A percentile compares a stretch with the other conserved stretches of the same genome.
Conservation (phyloP, 2,329 filamentous ascomycete genomes). For the Furcasterigmium sp. region DNA sequence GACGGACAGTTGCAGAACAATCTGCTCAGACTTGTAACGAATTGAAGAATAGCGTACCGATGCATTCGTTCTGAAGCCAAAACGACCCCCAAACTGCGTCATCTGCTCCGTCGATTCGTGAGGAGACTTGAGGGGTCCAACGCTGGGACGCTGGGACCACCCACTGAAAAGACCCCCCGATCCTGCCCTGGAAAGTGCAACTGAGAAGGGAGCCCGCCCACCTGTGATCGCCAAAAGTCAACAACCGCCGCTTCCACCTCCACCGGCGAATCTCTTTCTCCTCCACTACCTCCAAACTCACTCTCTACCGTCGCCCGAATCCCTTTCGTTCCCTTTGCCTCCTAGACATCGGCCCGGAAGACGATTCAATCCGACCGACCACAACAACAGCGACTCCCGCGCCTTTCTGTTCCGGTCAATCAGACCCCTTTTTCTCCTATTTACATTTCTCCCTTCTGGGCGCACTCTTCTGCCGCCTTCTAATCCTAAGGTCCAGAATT, state of each 20-base stretch:
- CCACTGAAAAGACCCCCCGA: neutral
- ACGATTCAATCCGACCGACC: conserved; percentile 4
- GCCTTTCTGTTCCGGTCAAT: conserved; percentile 1
- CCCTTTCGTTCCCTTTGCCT: conserved; percentile 16
- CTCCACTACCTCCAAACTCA: neutral
- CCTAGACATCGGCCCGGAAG: conserved; percentile 9
- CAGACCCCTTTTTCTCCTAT: neutral
- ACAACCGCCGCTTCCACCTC: neutral
- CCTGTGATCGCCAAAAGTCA: neutral
- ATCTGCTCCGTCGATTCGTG: too few relatives aligned
- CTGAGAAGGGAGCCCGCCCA: neutral
- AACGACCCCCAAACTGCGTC: too few relatives aligned
- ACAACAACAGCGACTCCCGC: conserved; percentile 1
- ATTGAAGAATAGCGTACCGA: too few relatives aligned
- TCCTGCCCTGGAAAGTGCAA: neutral
- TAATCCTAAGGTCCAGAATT: neutral
- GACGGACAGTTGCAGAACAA: neutral
- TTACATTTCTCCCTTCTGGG: conserved; percentile 1
- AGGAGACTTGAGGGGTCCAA: too few relatives aligned
- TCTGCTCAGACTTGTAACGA: too few relatives aligned
- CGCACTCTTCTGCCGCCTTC: neutral
- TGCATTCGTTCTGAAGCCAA: too few relatives aligned
- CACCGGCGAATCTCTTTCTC: conserved; percentile 3
- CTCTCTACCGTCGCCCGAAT: neutral
- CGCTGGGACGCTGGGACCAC: neutral